A percentile compares a stretch with the other conserved stretches of the same genome.
Conservation (phyloP, 225 moss, liverwort and hornwort species). For the Bryoerythrophyllum caledonicum region DNA sequence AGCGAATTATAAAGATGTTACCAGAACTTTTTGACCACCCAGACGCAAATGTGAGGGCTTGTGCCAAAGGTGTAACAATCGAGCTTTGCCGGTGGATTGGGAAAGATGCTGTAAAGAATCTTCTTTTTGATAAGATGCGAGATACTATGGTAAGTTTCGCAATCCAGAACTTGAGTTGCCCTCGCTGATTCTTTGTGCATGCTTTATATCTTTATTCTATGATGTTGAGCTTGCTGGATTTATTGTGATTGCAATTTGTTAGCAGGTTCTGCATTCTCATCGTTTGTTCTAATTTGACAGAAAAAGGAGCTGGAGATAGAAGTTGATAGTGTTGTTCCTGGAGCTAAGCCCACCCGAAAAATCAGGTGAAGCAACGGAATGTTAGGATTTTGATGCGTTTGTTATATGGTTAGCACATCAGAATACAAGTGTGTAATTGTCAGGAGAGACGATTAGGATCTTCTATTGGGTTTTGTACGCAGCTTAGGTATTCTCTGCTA, state of each 20-base stretch:
- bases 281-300: conserved; percentile 20
- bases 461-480: not conserved
- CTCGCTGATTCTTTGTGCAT: not conserved
- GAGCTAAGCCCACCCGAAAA: conserved; percentile 68
- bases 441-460: not conserved
- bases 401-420: not conserved
- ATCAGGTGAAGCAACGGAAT: conserved; percentile 44
- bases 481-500: not conserved
- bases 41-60: conserved; percentile 82
- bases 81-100: conserved; percentile 94
- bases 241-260: not conserved
- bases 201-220: not conserved
- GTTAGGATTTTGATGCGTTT: not conserved
- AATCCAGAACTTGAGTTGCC: not conserved
- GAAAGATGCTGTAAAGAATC: conserved; percentile 75
- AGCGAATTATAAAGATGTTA: conserved; percentile 83
- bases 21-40: conserved; percentile 86
- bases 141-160: conserved; percentile 66
- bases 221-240: not conserved
- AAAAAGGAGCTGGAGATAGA: conserved; percentile 83
- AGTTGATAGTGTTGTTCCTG: conserved; percentile 68
- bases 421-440: not conserved
- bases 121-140: conserved; percentile 85
- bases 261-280: conserved; percentile 3
- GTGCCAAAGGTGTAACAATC: conserved; percentile 83